phyloP scores from a whole-genome alignment of 2,329 filamentous ascomycete species.

The Colletotrichum tanaceti region DNA sequence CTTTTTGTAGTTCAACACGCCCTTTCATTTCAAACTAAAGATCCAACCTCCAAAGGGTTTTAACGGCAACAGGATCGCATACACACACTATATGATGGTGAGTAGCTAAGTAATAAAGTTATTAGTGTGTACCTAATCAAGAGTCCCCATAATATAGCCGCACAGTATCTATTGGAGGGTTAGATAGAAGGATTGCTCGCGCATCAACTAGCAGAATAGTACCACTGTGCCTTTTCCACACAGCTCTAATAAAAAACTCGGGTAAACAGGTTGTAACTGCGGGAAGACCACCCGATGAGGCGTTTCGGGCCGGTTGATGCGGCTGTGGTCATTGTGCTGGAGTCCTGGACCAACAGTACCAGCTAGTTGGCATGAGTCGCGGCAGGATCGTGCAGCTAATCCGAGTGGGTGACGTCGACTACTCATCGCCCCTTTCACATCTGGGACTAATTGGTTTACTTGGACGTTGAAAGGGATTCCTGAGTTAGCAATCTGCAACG shows the following conservation, averaged over 20 bases:
- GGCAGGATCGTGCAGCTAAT: too few species aligned
- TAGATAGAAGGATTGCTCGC: neutral
- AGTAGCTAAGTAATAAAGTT: neutral
- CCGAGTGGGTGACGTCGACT: too few species aligned
- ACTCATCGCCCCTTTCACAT: too few species aligned
- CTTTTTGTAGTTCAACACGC: neutral
- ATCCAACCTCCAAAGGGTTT: neutral
- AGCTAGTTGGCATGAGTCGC: too few species aligned
- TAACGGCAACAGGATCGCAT: too few species aligned
- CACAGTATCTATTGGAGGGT: neutral
- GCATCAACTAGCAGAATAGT: neutral
- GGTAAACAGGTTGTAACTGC: neutral
- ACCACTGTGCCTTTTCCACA: neutral
- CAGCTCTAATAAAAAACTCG: neutral
- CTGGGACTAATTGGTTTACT: too few species aligned
- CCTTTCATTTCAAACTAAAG: neutral
- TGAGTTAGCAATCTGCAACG: too few species aligned
- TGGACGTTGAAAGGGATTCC: too few species aligned
- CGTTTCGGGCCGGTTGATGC: too few species aligned
- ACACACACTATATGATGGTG: neutral
- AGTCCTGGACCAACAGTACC: too few species aligned
- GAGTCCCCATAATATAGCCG: neutral
- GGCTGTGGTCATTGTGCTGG: too few species aligned
- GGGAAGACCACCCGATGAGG: neutral
- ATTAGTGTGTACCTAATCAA: neutral